Evolutionary conservation across 768 basidiomycete genomes (phyloP), one percentile per base, ranked within the genome.

Genomic region (Podaxis pistillaris): DNA sequence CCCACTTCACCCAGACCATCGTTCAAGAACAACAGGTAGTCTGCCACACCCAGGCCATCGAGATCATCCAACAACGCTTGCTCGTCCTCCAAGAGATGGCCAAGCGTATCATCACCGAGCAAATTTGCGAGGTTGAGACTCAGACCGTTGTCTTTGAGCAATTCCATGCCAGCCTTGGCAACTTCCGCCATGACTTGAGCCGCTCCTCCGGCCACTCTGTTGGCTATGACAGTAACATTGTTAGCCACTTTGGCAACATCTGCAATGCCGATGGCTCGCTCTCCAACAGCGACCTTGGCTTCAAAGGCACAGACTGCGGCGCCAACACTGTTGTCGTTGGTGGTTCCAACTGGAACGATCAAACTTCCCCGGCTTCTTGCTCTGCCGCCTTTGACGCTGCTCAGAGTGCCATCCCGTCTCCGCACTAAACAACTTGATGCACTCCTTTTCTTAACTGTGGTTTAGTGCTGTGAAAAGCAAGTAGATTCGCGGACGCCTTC

Each of bases 301-400:
- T 78, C 69, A 63, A 49, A n/a, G 77, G 76, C 28, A 40, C 40
- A 11, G 71, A 75, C 52, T 44, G 74, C 40, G 77, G 76, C 19
- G 67, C 65, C 56, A 71, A 76, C 59, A 77, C 73, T 53, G 72
- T 80, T 60, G 65, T 76, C 57, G 69, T 75, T 44, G 59, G 63
- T 12, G 79, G 78, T 63, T 70, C 67, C 70, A 81, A 83, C 76
- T 83, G 80, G 81, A 65, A 68, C 49, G 58, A 65, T 38, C 63
- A 56, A 49, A 63, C 56, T 64, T 72, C 70, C 22, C 75, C 63
- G 44, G 44, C 55, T n/a, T 71, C 72, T 30, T 77, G 78, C 63
- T 69, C 70, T 52, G 66, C 68, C 60, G 77, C 78, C 11, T 76
- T 70, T 69, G 65, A 64, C 58, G 64, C 73, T 50, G 71, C 76